Conservation (phyloP, 2,329 filamentous ascomycete genomes). For the Lasiodiplodia hormozganensis region DNA sequence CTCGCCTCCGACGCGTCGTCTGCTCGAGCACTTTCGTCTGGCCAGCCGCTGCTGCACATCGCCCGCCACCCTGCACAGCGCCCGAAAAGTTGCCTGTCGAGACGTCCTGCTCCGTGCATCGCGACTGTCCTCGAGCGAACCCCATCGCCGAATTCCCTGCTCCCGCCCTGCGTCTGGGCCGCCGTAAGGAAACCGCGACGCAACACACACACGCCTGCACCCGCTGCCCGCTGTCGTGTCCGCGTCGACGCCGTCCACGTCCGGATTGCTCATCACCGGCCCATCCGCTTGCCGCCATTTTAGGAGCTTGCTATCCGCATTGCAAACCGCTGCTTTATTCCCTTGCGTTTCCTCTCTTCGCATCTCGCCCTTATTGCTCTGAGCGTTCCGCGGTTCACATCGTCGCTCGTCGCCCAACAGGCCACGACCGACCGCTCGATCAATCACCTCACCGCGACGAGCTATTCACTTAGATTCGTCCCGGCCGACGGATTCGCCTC, state of each 20-base stretch:
- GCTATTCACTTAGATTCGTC: slow-evolving; percentile 32
- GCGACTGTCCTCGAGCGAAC: slow-evolving; percentile 6
- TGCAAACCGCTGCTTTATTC: slow-evolving; percentile 17
- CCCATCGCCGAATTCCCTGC: slow-evolving; percentile 13
- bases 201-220: neutral
- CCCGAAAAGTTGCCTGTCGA: slow-evolving; percentile 4
- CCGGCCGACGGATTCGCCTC: slow-evolving; percentile 20
- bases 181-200: neutral
- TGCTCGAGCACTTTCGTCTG: slow-evolving; percentile 16
- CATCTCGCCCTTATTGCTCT: slow-evolving; percentile 22
- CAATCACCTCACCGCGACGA: slow-evolving; percentile 26
- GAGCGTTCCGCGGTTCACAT: slow-evolving; percentile 18
- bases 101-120: slow-evolving; percentile 16
- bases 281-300: slow-evolving; percentile 8
- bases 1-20: slow-evolving; percentile 23
- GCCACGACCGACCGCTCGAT: slow-evolving; percentile 13
- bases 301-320: slow-evolving; percentile 20
- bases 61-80: slow-evolving; percentile 13
- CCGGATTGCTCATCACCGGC: slow-evolving; percentile 8
- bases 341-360: slow-evolving; percentile 18
- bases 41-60: slow-evolving; percentile 16
- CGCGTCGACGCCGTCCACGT: neutral
- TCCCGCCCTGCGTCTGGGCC: slow-evolving; percentile 16
- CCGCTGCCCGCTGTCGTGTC: neutral
- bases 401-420: slow-evolving; percentile 15